phyloP scores from a whole-genome alignment of 116 monocot genomes.

The Cymodocea nodosa region DNA sequence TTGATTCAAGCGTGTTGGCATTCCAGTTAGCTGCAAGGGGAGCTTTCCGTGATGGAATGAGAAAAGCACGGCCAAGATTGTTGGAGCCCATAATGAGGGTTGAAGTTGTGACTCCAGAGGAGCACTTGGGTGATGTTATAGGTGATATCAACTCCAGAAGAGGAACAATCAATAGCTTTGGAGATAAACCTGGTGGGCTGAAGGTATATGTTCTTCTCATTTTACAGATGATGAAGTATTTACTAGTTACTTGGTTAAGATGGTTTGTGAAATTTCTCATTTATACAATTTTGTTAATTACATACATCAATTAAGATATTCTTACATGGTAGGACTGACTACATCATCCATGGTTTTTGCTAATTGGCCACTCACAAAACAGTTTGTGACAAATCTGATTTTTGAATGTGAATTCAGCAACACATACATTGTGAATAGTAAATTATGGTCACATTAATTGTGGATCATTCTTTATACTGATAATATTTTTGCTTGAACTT shows the following conservation, averaged over 20 bases:
- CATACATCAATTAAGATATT: no score
- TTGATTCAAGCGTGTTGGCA: conserved; percentile 94
- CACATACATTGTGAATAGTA: no score
- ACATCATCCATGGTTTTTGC: no score
- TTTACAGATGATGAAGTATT: background rate
- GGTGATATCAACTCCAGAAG: conserved; percentile 96
- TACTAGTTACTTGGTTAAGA: background rate
- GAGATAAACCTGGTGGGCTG: conserved; percentile 92
- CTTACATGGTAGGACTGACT: no score
- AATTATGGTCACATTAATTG: no score
- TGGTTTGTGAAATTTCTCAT: no score
- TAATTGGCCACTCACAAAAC: no score
- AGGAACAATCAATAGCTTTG: conserved; percentile 79
- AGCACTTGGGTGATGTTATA: conserved; percentile 98
- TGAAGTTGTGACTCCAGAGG: conserved; percentile 92
- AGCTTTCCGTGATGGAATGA: conserved; percentile 87
- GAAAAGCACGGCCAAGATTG: conserved; percentile 71
- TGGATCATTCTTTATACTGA: no score
- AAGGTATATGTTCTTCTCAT: conserved; percentile 52
- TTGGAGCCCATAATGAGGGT: conserved; percentile 98
- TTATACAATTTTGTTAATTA: no score
- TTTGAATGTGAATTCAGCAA: no score
- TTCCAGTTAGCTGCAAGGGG: conserved; percentile 92
- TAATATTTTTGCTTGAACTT: no score
- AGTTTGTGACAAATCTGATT: no score